Evolutionary conservation across 2,329 filamentous ascomycete species (phyloP).

Genomic region (Claviceps spartinae): DNA sequence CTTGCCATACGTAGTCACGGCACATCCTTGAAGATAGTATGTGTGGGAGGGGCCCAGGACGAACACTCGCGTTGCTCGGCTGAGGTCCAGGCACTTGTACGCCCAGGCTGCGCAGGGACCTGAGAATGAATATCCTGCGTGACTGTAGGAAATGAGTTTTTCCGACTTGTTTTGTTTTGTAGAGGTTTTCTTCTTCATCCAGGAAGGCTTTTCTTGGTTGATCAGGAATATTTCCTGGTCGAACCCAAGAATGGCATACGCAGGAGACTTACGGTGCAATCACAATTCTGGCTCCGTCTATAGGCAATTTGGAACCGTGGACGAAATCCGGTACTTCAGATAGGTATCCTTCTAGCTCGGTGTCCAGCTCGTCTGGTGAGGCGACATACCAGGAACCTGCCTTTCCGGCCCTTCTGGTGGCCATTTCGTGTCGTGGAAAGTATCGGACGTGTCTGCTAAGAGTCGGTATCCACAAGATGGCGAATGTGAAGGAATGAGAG

Average conservation of each 20-base stretch:
- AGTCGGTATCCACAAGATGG: background rate
- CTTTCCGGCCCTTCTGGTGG: slow-evolving; percentile 32
- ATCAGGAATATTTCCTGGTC: background rate
- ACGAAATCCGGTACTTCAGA: slow-evolving; percentile 52
- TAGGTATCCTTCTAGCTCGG: slow-evolving; percentile 65
- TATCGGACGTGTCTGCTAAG: no score
- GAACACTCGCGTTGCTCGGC: slow-evolving; percentile 73
- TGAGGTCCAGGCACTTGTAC: slow-evolving; percentile 78
- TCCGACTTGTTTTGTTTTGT: background rate
- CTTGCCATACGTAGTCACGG: slow-evolving; percentile 55
- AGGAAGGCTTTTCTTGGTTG: no score
- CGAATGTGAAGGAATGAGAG: background rate
- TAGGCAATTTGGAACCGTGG: slow-evolving; percentile 46
- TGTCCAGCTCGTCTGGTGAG: slow-evolving; percentile 42
- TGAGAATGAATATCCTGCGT: slow-evolving; percentile 88
- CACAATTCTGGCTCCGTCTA: slow-evolving; percentile 64
- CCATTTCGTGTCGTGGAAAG: background rate
- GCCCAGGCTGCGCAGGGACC: slow-evolving; percentile 88
- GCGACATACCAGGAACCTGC: slow-evolving; percentile 80
- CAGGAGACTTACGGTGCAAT: slow-evolving; percentile 72
- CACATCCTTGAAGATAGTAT: slow-evolving; percentile 63
- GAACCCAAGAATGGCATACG: background rate
- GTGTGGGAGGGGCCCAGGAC: slow-evolving; percentile 89
- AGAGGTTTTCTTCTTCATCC: background rate
- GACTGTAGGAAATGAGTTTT: slow-evolving; percentile 35